Evolutionary conservation across 352 stramenopile genomes (phyloP), one percentile per base, ranked within the genome.

Genomic region (Phytophthora litchii): DNA sequence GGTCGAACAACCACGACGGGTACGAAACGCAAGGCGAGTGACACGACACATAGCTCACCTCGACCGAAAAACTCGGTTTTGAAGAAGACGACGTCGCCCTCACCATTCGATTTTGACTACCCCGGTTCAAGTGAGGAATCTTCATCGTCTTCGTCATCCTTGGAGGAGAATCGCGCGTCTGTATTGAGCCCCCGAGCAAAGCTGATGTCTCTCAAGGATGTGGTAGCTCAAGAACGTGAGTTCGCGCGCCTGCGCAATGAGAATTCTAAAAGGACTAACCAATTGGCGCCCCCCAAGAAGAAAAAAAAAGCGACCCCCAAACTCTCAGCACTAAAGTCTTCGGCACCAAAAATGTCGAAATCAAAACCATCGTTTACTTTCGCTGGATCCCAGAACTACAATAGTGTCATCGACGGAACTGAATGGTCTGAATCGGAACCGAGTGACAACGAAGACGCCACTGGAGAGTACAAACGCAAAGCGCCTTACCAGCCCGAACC

Each of bases 51-150:
- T 20, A 43, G 36, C 13, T 53, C 45, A 25, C 46, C 40, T 10
- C 13, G 17, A 16, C 14, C 8, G 8, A 62, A 66, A 12, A 51
- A 34, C 20, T 46, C 21, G 14, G 48, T 59, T 14, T 27, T 69
- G 43, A 76, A 65, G 52, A 76, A 72, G 36, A 66, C 57, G 1
- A 41, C 57, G 43, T 66, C 56, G 3, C 67, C 41, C 3, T 65
- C 47, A 1, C 62, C 67, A 0, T 76, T 76, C 40, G 57, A 66
- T 17, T 60, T 76, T 58, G 44, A 70, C 13, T 69, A 52, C n/a
- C 35, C 53, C n/a, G 52, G 25, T n/a, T 58, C 62, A 23, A 68
- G 63, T 40, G 62, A 76, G 2, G 52, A 65, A 3, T 70, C 54
- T 27, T 72, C 51, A 7, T 58, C 56, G 13, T 42, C 44, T 4